A percentile compares a stretch with the other conserved stretches of the same genome.
These are phyloP conservation scores for Phytopythium sindhum DNA, from an alignment of 352 stramenopile species.

Conservation along the genomic window DNA sequence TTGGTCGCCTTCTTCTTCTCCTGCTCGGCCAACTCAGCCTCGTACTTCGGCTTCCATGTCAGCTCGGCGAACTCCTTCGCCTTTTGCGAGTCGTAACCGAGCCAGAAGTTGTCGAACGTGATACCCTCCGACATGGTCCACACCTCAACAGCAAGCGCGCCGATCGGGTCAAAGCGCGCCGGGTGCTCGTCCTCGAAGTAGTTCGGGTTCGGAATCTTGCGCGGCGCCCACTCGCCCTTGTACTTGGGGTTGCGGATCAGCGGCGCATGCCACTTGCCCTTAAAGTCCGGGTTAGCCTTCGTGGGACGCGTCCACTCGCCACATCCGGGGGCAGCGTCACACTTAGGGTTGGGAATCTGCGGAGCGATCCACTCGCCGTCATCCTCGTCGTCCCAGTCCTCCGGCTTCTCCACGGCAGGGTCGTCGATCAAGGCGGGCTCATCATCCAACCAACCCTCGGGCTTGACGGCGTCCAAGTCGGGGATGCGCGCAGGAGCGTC, in stretches of 20 bases:
- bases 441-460: conserved; percentile 88
- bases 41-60: conserved; percentile 77
- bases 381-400: conserved; percentile 94
- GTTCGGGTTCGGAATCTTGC: conserved; percentile 88
- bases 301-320: conserved; percentile 87
- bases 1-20: conserved; percentile 46
- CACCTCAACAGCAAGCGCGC: conserved; percentile 89
- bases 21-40: conserved; percentile 51
- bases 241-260: conserved; percentile 92
- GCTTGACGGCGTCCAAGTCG: conserved; percentile 86
- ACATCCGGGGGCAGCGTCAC: conserved; percentile 78
- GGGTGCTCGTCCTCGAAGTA: conserved; percentile 87
- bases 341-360: conserved; percentile 90
- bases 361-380: conserved; percentile 89
- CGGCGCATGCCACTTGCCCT: conserved; percentile 90
- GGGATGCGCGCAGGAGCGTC: conserved; percentile 81
- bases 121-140: conserved; percentile 89
- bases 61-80: conserved; percentile 73
- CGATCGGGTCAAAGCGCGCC: conserved; percentile 84
- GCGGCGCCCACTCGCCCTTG: conserved; percentile 88
- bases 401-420: conserved; percentile 71
- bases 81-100: conserved; percentile 81
- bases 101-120: conserved; percentile 92
- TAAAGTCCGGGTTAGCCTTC: conserved; percentile 90
- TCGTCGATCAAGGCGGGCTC: conserved; percentile 80